Base-by-base conservation (phyloP, 805 yeast species). In the Candida tammaniensis region DNA sequence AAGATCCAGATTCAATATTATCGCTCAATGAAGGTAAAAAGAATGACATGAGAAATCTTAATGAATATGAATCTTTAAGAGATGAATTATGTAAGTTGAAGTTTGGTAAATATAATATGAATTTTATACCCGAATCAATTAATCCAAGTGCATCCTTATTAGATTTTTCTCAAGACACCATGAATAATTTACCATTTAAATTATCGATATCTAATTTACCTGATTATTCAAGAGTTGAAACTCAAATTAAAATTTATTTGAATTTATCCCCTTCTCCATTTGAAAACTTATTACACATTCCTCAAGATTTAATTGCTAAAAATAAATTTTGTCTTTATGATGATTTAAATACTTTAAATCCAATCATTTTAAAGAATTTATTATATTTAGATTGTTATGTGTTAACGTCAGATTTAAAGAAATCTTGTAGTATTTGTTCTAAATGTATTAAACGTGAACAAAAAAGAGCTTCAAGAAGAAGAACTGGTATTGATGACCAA, bases 381-480 rank as follows among this genome's bases (percentile, higher is more conserved):
- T 60, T 85, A 22, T 80, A 65, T 54, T 64, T 91, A 51, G 96
- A 91, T 42, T 79, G 94, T 1, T 83, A 76, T 55, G 91, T 88
- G n/a, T 67, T 88, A 35, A 75, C 82, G 7, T 72, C 86, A 15
- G 72, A 59, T 41, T 48, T 58, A 36, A 46, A 45, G 22, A 59
- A 51, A 35, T 66, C 74, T 16, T 86, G 94, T 47, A 78, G 80
- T 49, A 88, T 87, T 48, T 91, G 98, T 64, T 54, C 80, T 16
- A 78, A 94, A 50, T 91, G 98, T 68, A 79, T 89, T 52, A 83
- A 88, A 58, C 74, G 98, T 52, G 98, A 91, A 55, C 82, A 87
- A 51, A 87, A 93, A 59, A 74, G 98, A 49, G 98, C 98, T 1
- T 81, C 91, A 22, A 77, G 98, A 57, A 78, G 95, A 55, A 91